Evolutionary conservation across 768 basidiomycete species (phyloP).

Genomic region (Phaffia tasmanica): DNA sequence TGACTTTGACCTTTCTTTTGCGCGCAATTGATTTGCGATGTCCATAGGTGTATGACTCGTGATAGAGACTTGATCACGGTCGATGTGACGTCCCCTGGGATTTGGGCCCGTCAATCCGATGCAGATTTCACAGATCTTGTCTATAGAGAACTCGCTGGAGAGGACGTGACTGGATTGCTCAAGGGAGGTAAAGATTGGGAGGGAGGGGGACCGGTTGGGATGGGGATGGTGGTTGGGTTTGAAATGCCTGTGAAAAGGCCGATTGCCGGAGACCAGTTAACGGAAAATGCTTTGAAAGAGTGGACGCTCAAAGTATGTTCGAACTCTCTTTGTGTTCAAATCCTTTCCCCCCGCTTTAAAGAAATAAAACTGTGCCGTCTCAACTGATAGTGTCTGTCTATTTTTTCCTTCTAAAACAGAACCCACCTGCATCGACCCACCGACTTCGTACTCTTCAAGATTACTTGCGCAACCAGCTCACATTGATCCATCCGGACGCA

Average conservation of each 20-base stretch:
- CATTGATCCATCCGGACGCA: conserved; percentile 14
- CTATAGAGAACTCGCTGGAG: conserved; percentile 57
- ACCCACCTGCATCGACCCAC: conserved; percentile 24
- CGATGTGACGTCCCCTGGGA: conserved; percentile 67
- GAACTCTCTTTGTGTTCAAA: not conserved
- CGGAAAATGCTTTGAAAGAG: conserved; percentile 18
- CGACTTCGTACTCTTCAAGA: conserved; percentile 24
- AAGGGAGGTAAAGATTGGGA: conserved; percentile 21
- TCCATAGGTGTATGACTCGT: conserved; percentile 90
- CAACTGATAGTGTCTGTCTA: not conserved
- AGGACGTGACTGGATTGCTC: conserved; percentile 10
- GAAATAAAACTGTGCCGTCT: too few relatives aligned
- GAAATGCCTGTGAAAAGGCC: not conserved
- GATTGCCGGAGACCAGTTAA: conserved; percentile 17
- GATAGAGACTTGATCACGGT: conserved; percentile 98
- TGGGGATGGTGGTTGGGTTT: conserved; percentile 21
- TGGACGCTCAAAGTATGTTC: conserved; percentile 23
- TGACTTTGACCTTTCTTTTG: not conserved
- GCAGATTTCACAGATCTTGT: conserved; percentile 64
- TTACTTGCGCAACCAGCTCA: conserved; percentile 17
- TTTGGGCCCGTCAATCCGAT: conserved; percentile 89
- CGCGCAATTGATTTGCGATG: not conserved
- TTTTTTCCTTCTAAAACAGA: not conserved
- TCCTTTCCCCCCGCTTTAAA: too few relatives aligned
- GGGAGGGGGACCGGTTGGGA: conserved; percentile 25